A percentile compares a stretch with the other conserved stretches of the same genome.
These are phyloP conservation scores for Ascochyta fabae DNA, from an alignment of 2,329 filamentous ascomycete genomes.

Conservation along the genomic window DNA sequence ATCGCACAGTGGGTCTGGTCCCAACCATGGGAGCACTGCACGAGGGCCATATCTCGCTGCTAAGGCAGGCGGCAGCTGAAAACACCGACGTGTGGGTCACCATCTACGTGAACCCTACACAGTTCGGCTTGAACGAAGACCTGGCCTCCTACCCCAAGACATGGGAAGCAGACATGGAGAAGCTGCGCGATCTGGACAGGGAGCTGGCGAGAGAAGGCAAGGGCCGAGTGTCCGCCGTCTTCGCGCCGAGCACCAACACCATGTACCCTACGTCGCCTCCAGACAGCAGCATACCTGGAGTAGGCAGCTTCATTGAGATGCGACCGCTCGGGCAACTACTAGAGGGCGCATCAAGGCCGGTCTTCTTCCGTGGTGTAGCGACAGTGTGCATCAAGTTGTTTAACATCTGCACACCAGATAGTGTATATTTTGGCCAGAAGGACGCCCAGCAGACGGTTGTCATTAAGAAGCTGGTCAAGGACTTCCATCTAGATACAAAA, in stretches of 20 bases:
- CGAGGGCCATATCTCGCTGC: constrained; percentile 83
- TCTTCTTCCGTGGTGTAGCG: constrained; percentile 95
- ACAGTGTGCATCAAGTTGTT: constrained; percentile 96
- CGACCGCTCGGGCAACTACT: constrained; percentile 82
- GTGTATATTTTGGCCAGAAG: constrained; percentile 95
- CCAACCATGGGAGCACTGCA: constrained; percentile 99
- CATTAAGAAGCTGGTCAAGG: constrained; percentile 82
- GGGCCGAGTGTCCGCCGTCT: constrained; percentile 80
- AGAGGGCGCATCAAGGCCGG: constrained; percentile 84
- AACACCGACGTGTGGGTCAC: constrained; percentile 88
- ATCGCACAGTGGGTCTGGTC: constrained; percentile 81
- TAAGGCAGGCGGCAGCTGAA: constrained; percentile 81
- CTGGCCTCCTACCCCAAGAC: constrained; percentile 88
- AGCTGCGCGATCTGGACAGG: constrained; percentile 71
- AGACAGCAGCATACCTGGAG: constrained; percentile 72
- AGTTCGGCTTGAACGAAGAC: constrained; percentile 91
- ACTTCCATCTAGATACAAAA: constrained; percentile 80
- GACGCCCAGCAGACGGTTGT: constrained; percentile 96
- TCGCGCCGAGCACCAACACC: constrained; percentile 79
- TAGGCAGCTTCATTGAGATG: constrained; percentile 89
- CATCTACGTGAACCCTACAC: constrained; percentile 95
- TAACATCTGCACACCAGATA: constrained; percentile 78
- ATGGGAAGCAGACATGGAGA: constrained; percentile 77
- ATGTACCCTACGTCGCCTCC: constrained; percentile 90
- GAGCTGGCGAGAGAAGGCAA: constrained; percentile 64